A percentile compares a stretch with the other conserved stretches of the same genome.
Evolutionary conservation across 495 filamentous ascomycete genomes (phyloP).

Genomic region (Penicillium lividum): DNA sequence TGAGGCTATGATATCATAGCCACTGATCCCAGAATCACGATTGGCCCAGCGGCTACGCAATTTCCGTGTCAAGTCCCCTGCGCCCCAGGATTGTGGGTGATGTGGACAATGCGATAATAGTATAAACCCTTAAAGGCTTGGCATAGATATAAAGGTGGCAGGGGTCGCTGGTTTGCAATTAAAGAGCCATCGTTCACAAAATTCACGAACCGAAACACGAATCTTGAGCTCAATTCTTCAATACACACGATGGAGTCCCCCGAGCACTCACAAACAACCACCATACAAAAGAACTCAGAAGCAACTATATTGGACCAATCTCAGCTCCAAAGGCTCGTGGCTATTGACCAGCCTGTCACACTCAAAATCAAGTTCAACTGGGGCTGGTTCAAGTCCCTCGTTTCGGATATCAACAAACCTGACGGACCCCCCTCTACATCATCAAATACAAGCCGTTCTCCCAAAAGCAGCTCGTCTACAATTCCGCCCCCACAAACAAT

Average conservation of each 20-base stretch:
- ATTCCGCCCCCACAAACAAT: neutral
- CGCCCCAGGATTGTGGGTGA: neutral
- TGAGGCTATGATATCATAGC: slow-evolving; percentile 10
- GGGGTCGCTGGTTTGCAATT: neutral
- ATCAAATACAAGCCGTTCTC: slow-evolving; percentile 20
- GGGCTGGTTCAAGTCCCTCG: slow-evolving; percentile 27
- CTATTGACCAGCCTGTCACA: slow-evolving; percentile 5
- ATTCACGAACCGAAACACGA: neutral
- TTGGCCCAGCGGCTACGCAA: neutral
- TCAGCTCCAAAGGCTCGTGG: neutral
- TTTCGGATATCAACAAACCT: slow-evolving; percentile 19
- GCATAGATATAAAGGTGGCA: neutral
- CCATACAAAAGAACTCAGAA: neutral
- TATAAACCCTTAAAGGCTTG: neutral
- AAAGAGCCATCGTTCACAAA: too few species aligned
- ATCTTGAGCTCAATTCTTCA: neutral
- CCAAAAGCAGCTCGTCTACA: slow-evolving; percentile 12
- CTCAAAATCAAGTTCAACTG: slow-evolving; percentile 31
- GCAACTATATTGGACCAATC: neutral
- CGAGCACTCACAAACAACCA: neutral
- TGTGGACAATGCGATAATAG: neutral
- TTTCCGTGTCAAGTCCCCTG: slow-evolving; percentile 2
- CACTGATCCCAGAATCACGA: neutral
- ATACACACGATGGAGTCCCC: neutral
- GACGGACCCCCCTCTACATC: slow-evolving; percentile 21